phyloP scores from a whole-genome alignment of 2,329 filamentous ascomycete species.

The Nigrograna mackinnonii region DNA sequence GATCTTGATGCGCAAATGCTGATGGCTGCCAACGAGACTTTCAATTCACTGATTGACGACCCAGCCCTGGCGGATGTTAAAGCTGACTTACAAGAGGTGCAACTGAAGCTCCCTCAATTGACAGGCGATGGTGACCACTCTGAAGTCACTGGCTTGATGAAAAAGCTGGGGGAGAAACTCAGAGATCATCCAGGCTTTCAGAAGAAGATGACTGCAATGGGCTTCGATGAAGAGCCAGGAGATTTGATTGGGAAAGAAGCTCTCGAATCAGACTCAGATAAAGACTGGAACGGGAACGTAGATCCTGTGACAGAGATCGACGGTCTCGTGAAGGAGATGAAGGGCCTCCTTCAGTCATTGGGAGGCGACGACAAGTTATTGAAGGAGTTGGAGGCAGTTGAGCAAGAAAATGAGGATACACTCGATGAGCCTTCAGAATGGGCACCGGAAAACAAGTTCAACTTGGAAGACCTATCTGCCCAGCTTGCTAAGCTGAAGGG shows the following conservation, averaged over 20 bases:
- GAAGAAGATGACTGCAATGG: too few relatives aligned
- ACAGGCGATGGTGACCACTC: too few relatives aligned
- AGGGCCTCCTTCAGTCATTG: background rate
- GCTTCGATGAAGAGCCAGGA: too few relatives aligned
- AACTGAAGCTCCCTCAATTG: too few relatives aligned
- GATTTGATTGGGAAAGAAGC: too few relatives aligned
- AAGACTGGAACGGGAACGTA: too few relatives aligned
- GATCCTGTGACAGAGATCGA: too few relatives aligned
- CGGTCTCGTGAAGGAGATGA: background rate
- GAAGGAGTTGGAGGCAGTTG: background rate
- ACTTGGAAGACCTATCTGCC: background rate
- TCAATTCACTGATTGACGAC: constrained; percentile 30
- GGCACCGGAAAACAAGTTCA: background rate
- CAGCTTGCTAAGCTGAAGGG: constrained; percentile 4
- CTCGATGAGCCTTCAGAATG: constrained; percentile 7
- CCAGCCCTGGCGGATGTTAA: constrained; percentile 24
- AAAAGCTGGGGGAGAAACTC: too few relatives aligned
- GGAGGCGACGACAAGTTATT: background rate
- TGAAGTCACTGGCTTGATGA: too few relatives aligned
- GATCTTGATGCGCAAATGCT: constrained; percentile 18
- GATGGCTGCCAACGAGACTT: constrained; percentile 23
- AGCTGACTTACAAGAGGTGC: too few relatives aligned
- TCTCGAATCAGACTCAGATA: too few relatives aligned
- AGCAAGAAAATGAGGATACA: constrained; percentile 2
- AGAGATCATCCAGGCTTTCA: too few relatives aligned